Base-by-base conservation (phyloP, 2,329 filamentous ascomycete genomes). In the Aspergillus cejpii region DNA sequence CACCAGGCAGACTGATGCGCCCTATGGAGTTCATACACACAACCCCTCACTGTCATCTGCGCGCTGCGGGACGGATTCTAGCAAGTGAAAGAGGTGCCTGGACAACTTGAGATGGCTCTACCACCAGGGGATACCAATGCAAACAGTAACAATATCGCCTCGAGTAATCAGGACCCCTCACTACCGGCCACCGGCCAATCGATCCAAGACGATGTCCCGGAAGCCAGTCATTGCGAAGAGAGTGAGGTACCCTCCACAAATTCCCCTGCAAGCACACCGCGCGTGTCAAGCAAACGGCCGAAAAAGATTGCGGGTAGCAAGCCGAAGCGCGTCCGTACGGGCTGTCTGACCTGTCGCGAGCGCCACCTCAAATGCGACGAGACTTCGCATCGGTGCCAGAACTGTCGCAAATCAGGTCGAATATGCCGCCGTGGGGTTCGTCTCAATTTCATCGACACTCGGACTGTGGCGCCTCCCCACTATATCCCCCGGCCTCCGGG, bases 361-460 rank as follows among this genome's bases (percentile, higher is more conserved):
- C 76, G 89, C 37, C 90, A 95, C 72, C 73, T 95, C 41, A 95
- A 95, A 66, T 95, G 90, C 65, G 90, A 95, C 61, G 88, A 94
- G 65, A 83, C 75, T 4, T 60, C 75, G 48, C 79, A 79, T 7
- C 70, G 72, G 44, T 83, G 80, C 60, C 74, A 85, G 57, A 96
- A 96, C 60, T 96, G 91, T 68, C 80, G 81, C 47, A 96, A 94
- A 69, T 92, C 90, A 41, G 90, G 82, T 59, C 77, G 91, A 40
- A 74, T 83, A 45, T 97, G 91, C 72, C 89, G 90, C 63, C 80
- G 89, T 55, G 91, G 90, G 14, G 75, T 96, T 40, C 80, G 87
- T 28, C 74, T 97, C 31, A 96, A 95, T 68, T 97, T 95, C 59
- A 89, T 95, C 55, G 89, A 95, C 61, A 85, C 84, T 3, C 83